phyloP scores from a whole-genome alignment of 2,329 filamentous ascomycete species.

The Aspergillus tubingensis region DNA sequence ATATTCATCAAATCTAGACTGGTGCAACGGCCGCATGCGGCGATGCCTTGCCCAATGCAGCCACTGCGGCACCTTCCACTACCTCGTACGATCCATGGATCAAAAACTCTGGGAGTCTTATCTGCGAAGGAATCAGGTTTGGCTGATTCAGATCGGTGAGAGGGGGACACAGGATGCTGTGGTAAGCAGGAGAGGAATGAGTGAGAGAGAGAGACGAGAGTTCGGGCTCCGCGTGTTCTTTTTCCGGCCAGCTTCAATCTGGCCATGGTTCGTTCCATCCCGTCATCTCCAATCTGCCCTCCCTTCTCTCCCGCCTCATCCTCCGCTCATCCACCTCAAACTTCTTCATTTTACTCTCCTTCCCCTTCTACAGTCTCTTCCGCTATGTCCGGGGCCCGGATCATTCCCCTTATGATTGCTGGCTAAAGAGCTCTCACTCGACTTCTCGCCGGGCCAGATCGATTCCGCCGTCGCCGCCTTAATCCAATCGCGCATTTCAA shows the following conservation, averaged over 20 bases:
- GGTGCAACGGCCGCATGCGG: constrained; percentile 14
- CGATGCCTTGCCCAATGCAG: neutral
- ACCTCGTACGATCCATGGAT: neutral
- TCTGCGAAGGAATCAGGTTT: neutral
- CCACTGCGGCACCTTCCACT: neutral
- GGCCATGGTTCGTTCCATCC: neutral
- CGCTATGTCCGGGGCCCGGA: constrained; percentile 14
- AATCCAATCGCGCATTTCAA: constrained; percentile 11
- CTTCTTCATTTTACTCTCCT: neutral
- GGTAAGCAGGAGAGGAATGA: too few species aligned
- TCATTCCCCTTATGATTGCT: constrained; percentile 8
- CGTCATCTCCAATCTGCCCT: neutral
- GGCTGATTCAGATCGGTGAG: neutral
- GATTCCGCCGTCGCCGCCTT: neutral
- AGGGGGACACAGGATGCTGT: neutral
- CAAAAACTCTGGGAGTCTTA: neutral
- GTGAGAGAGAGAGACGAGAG: too few species aligned
- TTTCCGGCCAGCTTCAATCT: neutral
- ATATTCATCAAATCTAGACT: too few species aligned
- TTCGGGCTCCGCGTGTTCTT: constrained; percentile 6
- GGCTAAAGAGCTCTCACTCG: constrained; percentile 12
- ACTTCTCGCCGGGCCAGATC: constrained; percentile 1
- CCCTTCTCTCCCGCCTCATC: neutral
- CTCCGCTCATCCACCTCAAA: neutral
- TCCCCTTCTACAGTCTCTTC: neutral